Evolutionary conservation across 192 early-diverging fungal species (phyloP).

Genomic region (Coemansia reversa): DNA sequence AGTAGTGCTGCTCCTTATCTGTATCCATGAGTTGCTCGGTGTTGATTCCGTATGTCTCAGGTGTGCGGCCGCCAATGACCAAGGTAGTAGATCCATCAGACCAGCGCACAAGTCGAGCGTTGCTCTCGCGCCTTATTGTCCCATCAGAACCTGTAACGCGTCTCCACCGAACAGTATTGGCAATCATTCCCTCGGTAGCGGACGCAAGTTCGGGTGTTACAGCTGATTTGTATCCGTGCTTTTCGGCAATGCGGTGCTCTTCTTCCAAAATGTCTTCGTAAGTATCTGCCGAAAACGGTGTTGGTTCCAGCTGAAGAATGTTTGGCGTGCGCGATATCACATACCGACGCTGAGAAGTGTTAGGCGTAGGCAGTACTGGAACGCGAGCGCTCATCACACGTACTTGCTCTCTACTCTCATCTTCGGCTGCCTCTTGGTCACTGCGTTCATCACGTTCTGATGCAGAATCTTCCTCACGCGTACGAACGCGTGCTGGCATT

Average conservation of each 20-base stretch:
- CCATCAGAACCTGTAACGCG: conserved; percentile 10
- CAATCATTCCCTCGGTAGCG: conserved; percentile 42
- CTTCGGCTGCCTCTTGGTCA: conserved; percentile 7
- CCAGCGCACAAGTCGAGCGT: conserved; percentile 54
- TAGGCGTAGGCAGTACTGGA: conserved; percentile 36
- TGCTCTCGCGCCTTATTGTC: conserved; percentile 26
- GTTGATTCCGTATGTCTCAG: conserved; percentile 28
- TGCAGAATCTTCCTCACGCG: background rate
- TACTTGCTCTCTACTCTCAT: conserved; percentile 14
- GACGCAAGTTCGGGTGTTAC: conserved; percentile 36
- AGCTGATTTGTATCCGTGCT: conserved; percentile 32
- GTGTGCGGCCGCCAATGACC: conserved; percentile 30
- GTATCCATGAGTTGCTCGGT: conserved; percentile 23
- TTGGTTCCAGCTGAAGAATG: conserved; percentile 45
- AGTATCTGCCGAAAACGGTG: conserved; percentile 32
- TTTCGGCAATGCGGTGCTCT: conserved; percentile 34
- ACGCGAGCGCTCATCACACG: conserved; percentile 36
- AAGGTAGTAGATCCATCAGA: conserved; percentile 50
- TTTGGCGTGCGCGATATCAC: conserved; percentile 45
- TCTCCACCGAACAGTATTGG: conserved; percentile 51
- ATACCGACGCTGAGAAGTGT: conserved; percentile 16
- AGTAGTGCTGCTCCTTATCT: conserved; percentile 27
- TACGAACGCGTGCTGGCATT: background rate
- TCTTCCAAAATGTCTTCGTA: conserved; percentile 43
- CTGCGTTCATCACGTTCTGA: background rate